Percentiles rank a stretch among this genome's conserved stretches.
Conservation (phyloP, 345 rosid species). For the Ricinus communis region DNA sequence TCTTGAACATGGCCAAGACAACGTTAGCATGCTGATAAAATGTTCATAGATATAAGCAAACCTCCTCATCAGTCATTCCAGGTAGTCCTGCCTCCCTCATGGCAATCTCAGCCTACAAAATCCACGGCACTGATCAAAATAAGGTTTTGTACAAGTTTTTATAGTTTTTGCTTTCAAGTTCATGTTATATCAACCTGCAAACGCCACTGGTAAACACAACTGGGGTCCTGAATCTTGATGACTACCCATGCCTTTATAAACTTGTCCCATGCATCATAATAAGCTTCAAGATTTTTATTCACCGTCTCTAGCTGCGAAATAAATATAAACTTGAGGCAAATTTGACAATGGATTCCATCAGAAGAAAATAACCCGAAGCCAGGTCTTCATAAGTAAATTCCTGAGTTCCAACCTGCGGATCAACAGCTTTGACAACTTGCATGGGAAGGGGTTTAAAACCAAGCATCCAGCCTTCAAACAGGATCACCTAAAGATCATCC, state of each 20-base stretch:
- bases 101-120: constrained; percentile 83
- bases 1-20: neutral
- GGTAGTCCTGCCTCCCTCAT: constrained; percentile 86
- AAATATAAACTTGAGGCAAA: neutral
- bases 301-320: constrained; percentile 63
- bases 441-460: constrained; percentile 79
- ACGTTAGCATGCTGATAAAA: neutral
- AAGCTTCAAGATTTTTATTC: constrained; percentile 84
- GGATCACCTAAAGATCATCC: constrained; percentile 55
- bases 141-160: neutral
- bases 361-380: neutral
- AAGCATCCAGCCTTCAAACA: constrained; percentile 99
- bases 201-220: constrained; percentile 89
- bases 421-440: constrained; percentile 65
- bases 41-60: constrained; percentile 17
- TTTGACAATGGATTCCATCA: neutral
- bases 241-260: constrained; percentile 77
- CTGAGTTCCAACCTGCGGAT: constrained; percentile 65
- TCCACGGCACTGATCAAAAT: neutral
- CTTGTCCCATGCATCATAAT: constrained; percentile 89
- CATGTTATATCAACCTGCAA: constrained; percentile 60
- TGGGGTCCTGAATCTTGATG: constrained; percentile 87
- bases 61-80: constrained; percentile 96
- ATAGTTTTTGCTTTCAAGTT: neutral
- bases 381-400: neutral